Evolutionary conservation across 1,284 basidiomycete genomes (phyloP).

Genomic region (Uromyces viciae-fabae): DNA sequence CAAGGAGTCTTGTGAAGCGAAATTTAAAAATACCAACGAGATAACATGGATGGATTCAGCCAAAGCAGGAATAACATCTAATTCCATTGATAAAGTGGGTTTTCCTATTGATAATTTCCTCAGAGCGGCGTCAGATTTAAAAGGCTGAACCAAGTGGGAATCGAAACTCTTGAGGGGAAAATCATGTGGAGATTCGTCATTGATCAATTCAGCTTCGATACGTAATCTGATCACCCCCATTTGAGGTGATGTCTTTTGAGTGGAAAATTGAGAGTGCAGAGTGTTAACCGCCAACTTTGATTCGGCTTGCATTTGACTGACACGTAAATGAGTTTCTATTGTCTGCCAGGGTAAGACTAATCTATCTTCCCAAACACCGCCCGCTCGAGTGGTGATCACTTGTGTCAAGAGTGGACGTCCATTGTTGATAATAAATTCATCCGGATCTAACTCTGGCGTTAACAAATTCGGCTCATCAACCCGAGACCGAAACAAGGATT

Average conservation of each 20-base stretch:
- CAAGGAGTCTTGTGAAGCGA: too few relatives aligned
- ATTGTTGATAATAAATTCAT: conserved; percentile 18
- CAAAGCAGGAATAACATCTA: conserved; percentile 33
- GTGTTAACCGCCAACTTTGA: neutral
- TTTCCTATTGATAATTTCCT: conserved; percentile 9
- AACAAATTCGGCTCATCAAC: neutral
- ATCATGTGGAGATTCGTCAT: conserved; percentile 1
- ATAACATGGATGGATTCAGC: conserved; percentile 28
- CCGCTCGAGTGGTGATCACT: conserved; percentile 30
- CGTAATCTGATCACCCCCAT: conserved; percentile 9
- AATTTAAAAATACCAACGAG: conserved; percentile 6
- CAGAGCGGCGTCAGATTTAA: neutral
- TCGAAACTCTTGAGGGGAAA: neutral
- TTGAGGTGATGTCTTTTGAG: neutral
- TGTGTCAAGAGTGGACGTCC: conserved; percentile 30
- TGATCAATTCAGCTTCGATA: conserved; percentile 32
- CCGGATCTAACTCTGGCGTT: neutral
- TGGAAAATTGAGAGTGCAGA: neutral
- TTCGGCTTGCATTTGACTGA: neutral
- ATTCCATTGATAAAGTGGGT: neutral
- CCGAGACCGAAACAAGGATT: conserved; percentile 3
- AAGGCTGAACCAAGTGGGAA: neutral
- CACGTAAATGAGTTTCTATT: conserved; percentile 27
- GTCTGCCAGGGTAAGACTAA: conserved; percentile 33
- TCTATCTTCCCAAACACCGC: conserved; percentile 34